phyloP scores from a whole-genome alignment of 2,329 filamentous ascomycete genomes.

The Verticillium albo-atrum region DNA sequence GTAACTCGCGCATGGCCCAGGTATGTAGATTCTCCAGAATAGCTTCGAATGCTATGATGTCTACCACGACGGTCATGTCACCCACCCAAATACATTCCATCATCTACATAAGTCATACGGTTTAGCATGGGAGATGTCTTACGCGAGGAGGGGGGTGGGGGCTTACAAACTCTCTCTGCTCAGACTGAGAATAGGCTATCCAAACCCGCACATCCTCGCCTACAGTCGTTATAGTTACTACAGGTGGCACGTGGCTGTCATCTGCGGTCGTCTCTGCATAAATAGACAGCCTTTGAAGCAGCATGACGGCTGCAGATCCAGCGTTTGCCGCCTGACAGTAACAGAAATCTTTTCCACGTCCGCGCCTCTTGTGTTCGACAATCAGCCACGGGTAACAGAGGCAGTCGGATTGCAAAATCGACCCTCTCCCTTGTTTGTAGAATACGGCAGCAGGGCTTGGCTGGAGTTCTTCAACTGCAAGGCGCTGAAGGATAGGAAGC shows the following conservation, averaged over 20 bases:
- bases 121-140: background rate
- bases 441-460: slow-evolving; percentile 6
- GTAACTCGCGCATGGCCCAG: slow-evolving; percentile 15
- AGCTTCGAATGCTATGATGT: slow-evolving; percentile 9
- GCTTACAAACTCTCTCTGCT: slow-evolving; percentile 5
- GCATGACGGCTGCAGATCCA: slow-evolving; percentile 7
- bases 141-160: background rate
- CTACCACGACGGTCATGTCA: slow-evolving; percentile 4
- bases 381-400: slow-evolving; percentile 14
- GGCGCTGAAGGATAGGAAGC: slow-evolving; percentile 4
- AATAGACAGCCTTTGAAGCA: slow-evolving; percentile 7
- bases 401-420: slow-evolving; percentile 5
- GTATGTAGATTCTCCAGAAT: slow-evolving; percentile 17
- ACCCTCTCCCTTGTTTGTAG: background rate
- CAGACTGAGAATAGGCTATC: slow-evolving; percentile 8
- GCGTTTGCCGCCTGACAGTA: slow-evolving; percentile 10
- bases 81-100: slow-evolving; percentile 15
- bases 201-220: slow-evolving; percentile 9
- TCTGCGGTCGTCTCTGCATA: slow-evolving; percentile 3
- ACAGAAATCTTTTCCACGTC: slow-evolving; percentile 1
- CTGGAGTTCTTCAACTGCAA: slow-evolving; percentile 9
- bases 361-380: slow-evolving; percentile 12
- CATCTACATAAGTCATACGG: slow-evolving; percentile 1
- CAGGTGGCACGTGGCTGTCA: slow-evolving; percentile 9
- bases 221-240: slow-evolving; percentile 9